Evolutionary conservation across 2,329 filamentous ascomycete species (phyloP), one percentile per base, ranked within the genome.

Genomic region (Ilyonectria destructans): DNA sequence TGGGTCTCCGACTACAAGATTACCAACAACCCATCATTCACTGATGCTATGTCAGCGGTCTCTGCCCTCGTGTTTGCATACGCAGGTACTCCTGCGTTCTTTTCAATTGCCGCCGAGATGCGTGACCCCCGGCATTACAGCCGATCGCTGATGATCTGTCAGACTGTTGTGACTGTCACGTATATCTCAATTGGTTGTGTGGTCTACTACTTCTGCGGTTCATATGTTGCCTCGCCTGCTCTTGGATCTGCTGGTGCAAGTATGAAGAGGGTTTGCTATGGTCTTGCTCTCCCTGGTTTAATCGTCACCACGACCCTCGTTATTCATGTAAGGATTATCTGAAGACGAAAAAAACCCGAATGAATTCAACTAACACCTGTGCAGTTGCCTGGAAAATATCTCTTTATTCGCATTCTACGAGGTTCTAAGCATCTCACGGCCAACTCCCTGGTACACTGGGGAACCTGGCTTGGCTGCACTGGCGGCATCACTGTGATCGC

Each of bases 191-290:
- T 82, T 4, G 71, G 71, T 6, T 67, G 77, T 3, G 81, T 84
- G 0, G 79, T 85, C 5, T 85, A 85, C 74, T 80, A 80, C 63
- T 85, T 76, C 69, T 84, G 81, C 67, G 83, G 84, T 0, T 81
- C 80, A 0, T 84, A 80, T 61, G 81, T 85, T 2, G 80, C 83
- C 0, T 83, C 82, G 0, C 84, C 83, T 0, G 82, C 83, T 4
- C 79, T 85, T 10, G 84, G 82, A 3, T 83, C 81, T 23, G 83
- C 82, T 1, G 83, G 83, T 2, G 7, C 55, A 0, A 62, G 70
- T 0, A 74, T 83, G 57, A 85, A 85, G 77, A 84, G 80, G 66
- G 73, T 84, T n/a, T 78, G 75, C 56, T 85, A 85, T 58, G 83
- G 82, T 6, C 43, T 77, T 6, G 72, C 74, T n/a, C 58, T 76